Base-by-base conservation (phyloP, 352 stramenopile genomes). In the Phytophthora citrophthora region DNA sequence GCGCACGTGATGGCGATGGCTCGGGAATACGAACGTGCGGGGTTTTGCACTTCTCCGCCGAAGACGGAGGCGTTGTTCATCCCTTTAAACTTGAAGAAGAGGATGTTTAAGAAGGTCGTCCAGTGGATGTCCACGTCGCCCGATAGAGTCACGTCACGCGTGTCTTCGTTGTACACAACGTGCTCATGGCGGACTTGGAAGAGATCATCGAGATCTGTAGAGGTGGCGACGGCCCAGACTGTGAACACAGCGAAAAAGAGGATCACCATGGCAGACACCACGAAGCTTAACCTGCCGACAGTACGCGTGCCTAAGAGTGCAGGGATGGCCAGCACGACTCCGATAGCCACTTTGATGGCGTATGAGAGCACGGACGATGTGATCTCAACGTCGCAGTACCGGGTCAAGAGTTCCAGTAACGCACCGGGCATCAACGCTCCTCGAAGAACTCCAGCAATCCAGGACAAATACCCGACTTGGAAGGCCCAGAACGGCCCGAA, bases 31-130 rank as follows among this genome's bases (percentile, higher is more conserved):
- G 83, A 87, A 10, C 70, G 76, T 2, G 76, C 85, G 0, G 93
- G 93, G 68, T 96, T 90, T 8, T 87, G 65, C 10, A 98, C 88
- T 53, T 99, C 92, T 2, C 83, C 92, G 4, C 90, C 93, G 62
- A 98, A 98, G 5, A 88, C 85, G 0, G 90, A 96, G 2, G 88
- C 88, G 54, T 82, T 90, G 64, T 98, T 89, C 65, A 98, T 98
- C 26, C 90, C 94, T 66, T 98, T 98, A 43, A 97, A 92, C 73
- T 97, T 98, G 94, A 95, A 99, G 75, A 98, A 98, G 34, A 99
- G 72, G 26, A 95, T 97, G 71, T 98, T 98, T 7, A 98, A 52
- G 24, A 94, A 86, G 1, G 81, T 82, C 10, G 72, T 49, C 92
- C 91, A 98, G 4, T 97, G 48, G 54, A 91, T 89, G 0, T 56